phyloP scores from a whole-genome alignment of 768 basidiomycete genomes.

The Lentinula aciculospora region DNA sequence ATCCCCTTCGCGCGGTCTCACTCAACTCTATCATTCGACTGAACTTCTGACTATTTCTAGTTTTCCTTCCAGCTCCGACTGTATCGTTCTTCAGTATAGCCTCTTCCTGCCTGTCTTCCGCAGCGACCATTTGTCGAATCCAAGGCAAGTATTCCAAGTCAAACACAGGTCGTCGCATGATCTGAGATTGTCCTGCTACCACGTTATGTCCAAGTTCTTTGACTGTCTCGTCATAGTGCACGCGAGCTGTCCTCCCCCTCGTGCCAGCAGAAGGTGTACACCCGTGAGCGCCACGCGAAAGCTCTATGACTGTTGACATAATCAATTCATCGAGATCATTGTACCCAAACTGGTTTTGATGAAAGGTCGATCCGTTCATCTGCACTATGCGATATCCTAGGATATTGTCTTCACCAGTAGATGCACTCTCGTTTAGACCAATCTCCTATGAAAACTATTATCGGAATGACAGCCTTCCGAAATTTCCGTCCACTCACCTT shows the following conservation, averaged over 20 bases:
- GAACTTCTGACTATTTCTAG: constrained; percentile 54
- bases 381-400: constrained; percentile 36
- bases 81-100: background rate
- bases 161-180: constrained; percentile 39
- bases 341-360: constrained; percentile 10
- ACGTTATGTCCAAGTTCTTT: constrained; percentile 45
- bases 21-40: constrained; percentile 36
- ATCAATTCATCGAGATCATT: constrained; percentile 45
- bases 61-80: constrained; percentile 30
- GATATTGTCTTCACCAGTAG: constrained; percentile 43
- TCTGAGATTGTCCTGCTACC: constrained; percentile 28
- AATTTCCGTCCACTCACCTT: constrained; percentile 29
- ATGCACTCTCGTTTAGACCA: background rate
- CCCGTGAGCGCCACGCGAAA: constrained; percentile 38
- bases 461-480: constrained; percentile 9
- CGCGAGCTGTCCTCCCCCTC: constrained; percentile 23
- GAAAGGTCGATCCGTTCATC: constrained; percentile 16
- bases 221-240: constrained; percentile 37
- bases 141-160: constrained; percentile 69
- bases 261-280: constrained; percentile 6
- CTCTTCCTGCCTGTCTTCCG: constrained; percentile 54
- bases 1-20: constrained; percentile 26
- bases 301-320: constrained; percentile 35
- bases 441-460: constrained; percentile 17
- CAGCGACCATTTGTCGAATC: constrained; percentile 56